Conservation (phyloP, 495 filamentous ascomycete species). For the Penicillium roqueforti region DNA sequence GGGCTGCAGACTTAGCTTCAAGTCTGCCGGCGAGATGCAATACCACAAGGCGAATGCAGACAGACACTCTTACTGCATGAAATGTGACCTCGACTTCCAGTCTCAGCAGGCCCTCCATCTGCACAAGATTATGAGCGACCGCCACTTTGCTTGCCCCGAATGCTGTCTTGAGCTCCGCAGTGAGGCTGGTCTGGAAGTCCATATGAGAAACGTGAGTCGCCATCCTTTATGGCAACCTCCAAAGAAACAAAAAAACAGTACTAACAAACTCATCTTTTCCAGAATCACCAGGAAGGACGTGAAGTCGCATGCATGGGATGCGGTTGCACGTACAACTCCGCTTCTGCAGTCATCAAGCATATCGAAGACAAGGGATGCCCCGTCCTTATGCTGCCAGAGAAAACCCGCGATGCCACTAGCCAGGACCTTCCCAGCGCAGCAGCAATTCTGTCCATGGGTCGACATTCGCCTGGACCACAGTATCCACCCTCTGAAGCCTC, state of each 20-base stretch:
- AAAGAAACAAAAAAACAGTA: neutral
- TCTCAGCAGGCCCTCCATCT: slow-evolving; percentile 38
- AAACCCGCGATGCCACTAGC: neutral
- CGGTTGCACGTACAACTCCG: slow-evolving; percentile 36
- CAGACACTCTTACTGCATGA: slow-evolving; percentile 48
- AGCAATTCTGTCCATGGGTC: neutral
- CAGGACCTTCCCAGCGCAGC: neutral
- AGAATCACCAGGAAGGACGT: slow-evolving; percentile 43
- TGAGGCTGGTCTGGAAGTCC: slow-evolving; percentile 40
- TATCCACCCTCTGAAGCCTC: slow-evolving; percentile 27
- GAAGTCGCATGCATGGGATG: slow-evolving; percentile 48
- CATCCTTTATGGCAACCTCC: neutral
- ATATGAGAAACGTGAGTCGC: slow-evolving; percentile 40
- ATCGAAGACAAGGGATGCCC: slow-evolving; percentile 47
- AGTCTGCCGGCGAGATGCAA: slow-evolving; percentile 38
- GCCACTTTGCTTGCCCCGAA: slow-evolving; percentile 47
- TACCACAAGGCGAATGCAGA: slow-evolving; percentile 42
- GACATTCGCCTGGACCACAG: neutral
- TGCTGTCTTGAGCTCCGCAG: slow-evolving; percentile 51
- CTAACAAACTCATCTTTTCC: neutral
- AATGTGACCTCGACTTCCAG: slow-evolving; percentile 48
- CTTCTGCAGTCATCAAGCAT: slow-evolving; percentile 45
- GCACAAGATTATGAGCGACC: slow-evolving; percentile 37
- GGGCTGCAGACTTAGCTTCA: slow-evolving; percentile 61
- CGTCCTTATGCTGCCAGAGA: neutral